Conservation (phyloP, 2,329 filamentous ascomycete genomes). For the Aspergillus japonicus region DNA sequence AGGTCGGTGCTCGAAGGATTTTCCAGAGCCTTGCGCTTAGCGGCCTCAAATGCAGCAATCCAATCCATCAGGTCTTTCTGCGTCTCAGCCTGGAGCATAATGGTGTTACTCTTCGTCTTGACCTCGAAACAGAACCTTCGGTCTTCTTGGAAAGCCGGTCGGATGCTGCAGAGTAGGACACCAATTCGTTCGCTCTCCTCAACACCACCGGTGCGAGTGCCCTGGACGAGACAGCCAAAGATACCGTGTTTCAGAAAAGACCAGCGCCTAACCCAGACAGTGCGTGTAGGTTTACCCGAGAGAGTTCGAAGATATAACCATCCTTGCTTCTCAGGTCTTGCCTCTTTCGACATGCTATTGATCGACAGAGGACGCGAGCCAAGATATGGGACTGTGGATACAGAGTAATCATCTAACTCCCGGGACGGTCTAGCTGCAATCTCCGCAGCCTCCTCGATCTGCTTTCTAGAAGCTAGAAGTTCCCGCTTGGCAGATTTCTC, state of each 20-base stretch:
- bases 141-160: conserved; percentile 88
- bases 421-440: conserved; percentile 73
- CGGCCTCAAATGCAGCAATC: conserved; percentile 89
- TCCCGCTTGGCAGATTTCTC: conserved; percentile 81
- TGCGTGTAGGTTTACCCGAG: conserved; percentile 82
- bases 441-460: conserved; percentile 77
- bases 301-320: conserved; percentile 85
- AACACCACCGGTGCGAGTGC: conserved; percentile 74
- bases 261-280: conserved; percentile 89
- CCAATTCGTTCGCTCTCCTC: conserved; percentile 96
- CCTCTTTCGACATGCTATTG: conserved; percentile 53
- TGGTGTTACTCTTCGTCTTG: conserved; percentile 91
- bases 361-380: conserved; percentile 67
- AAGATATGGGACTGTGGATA: conserved; percentile 85
- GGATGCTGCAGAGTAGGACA: conserved; percentile 87
- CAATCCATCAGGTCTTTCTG: conserved; percentile 90
- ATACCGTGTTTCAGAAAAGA: conserved; percentile 95
- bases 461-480: conserved; percentile 72
- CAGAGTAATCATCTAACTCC: conserved; percentile 88
- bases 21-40: conserved; percentile 89
- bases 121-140: conserved; percentile 96
- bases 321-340: conserved; percentile 77
- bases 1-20: conserved; percentile 58
- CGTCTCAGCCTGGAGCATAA: conserved; percentile 88
- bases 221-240: conserved; percentile 90